Base-by-base conservation (phyloP, 352 stramenopile genomes). In the Elongisporangium anandrum region DNA sequence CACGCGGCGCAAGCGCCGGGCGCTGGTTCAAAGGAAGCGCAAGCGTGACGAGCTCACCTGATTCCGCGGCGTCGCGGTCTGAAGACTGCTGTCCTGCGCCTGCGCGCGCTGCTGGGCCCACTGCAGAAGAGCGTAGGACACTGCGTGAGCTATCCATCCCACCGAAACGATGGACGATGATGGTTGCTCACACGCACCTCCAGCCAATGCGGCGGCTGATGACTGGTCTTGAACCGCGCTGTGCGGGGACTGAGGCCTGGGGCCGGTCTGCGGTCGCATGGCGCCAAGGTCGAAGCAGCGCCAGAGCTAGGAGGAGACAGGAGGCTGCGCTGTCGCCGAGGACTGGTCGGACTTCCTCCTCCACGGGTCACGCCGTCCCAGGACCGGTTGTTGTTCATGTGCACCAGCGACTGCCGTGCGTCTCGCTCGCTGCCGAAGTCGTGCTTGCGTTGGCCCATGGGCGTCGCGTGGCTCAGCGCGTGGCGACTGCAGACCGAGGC, bases 51-150 rank as follows among this genome's bases (percentile, higher is more conserved):
- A 15, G 29, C 29, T 41, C 29, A 41, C 29, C 29, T 41, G 29
- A 41, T 41, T 41, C 29, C 29, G 29, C 29, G 29, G 29, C 29
- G 9, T 41, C 29, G 29, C 13, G 29, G 29, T 4, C 29, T 41
- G 1, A 8, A 41, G 5, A 41, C 29, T 8, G 29, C 29, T 13
- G 29, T 41, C 29, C 29, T 81, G 72, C 52, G 64, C 64, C 24
- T 64, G 55, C 10, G 77, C 73, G 17, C 69, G 77, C 24, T 77
- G 50, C 47, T 72, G 72, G 1, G 79, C 77, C 79, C 79, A 89
- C 79, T 89, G 29, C 15, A 56, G 9, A 23, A 4, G 17, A 47
- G 15, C 16, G 57, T 29, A 4, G 52, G 29, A 41, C 29, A 41
- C 29, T 41, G 24, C 24, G 3, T n/a, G n/a, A n/a, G n/a, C 24